phyloP scores from a whole-genome alignment of 371 early-diverging fungal species.

The Apophysomyces variabilis region DNA sequence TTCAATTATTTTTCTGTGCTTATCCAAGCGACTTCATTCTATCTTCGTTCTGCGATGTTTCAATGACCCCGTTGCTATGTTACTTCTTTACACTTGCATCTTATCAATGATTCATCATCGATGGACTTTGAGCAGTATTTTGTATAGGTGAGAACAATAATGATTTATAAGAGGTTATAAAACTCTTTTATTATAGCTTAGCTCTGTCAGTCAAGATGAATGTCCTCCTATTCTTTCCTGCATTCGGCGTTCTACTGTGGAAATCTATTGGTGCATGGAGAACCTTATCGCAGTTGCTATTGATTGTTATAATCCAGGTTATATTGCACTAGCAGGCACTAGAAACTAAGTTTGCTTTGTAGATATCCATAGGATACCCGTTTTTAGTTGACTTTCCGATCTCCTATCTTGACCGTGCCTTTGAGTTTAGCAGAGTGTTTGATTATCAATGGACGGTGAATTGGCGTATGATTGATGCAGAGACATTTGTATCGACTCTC shows the following conservation, averaged over 20 bases:
- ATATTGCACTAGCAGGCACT: neutral
- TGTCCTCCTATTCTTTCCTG: constrained; percentile 87
- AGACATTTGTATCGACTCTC: constrained; percentile 62
- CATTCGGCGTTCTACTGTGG: constrained; percentile 73
- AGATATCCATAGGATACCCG: constrained; percentile 71
- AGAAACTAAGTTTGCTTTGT: neutral
- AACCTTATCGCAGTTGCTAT: constrained; percentile 50
- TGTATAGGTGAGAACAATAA: constrained; percentile 61
- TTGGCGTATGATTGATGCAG: constrained; percentile 83
- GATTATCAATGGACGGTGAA: constrained; percentile 93
- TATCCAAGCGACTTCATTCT: constrained; percentile 87
- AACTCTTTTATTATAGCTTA: constrained; percentile 51
- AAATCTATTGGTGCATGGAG: constrained; percentile 56
- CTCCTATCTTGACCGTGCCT: constrained; percentile 78
- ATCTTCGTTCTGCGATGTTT: constrained; percentile 90
- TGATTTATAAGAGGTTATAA: neutral
- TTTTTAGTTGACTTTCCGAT: constrained; percentile 64
- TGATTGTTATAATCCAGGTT: constrained; percentile 64
- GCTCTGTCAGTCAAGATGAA: constrained; percentile 95
- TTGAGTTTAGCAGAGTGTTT: constrained; percentile 87
- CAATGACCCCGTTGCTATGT: constrained; percentile 91
- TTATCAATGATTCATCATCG: constrained; percentile 60
- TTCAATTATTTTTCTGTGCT: constrained; percentile 60
- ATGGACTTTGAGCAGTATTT: constrained; percentile 56
- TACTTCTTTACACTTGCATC: constrained; percentile 70